A percentile compares a stretch with the other conserved stretches of the same genome.
Conservation (phyloP, 23 red algal genomes). For the Chondrus crispus region DNA sequence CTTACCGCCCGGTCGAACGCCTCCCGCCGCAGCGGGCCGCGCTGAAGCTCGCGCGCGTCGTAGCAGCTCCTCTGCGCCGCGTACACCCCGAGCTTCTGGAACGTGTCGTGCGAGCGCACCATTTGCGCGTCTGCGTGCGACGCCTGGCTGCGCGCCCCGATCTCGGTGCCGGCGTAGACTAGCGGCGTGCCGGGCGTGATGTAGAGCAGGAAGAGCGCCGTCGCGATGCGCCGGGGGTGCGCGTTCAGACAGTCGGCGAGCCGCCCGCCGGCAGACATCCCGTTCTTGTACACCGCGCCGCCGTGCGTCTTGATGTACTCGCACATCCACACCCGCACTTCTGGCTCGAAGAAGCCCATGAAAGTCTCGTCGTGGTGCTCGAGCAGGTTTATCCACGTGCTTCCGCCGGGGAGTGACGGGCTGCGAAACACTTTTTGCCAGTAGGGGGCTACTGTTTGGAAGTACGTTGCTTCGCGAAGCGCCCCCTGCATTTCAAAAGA, state of each 20-base stretch:
- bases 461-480: constrained; percentile 76
- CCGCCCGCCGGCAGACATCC: constrained; percentile 62
- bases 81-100: constrained; percentile 47
- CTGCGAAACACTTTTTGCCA: constrained; percentile 60
- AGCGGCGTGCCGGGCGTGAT: constrained; percentile 71
- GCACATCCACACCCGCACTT: constrained; percentile 42
- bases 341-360: constrained; percentile 57
- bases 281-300: constrained; percentile 75
- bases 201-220: constrained; percentile 76
- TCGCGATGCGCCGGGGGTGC: constrained; percentile 40
- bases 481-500: constrained; percentile 89
- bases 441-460: constrained; percentile 76
- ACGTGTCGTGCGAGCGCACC: not conserved
- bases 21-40: constrained; percentile 50
- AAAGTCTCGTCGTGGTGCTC: constrained; percentile 91
- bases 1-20: constrained; percentile 14
- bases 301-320: constrained; percentile 64
- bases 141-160: constrained; percentile 41
- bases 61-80: constrained; percentile 33
- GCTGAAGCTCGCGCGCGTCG: constrained; percentile 73
- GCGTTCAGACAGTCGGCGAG: constrained; percentile 61
- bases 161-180: constrained; percentile 66
- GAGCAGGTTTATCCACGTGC: constrained; percentile 64
- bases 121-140: not conserved
- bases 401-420: constrained; percentile 22